Evolutionary conservation across 2,329 filamentous ascomycete genomes (phyloP), one percentile per base, ranked within the genome.

Genomic region (Dendrostoma leiphaemia): DNA sequence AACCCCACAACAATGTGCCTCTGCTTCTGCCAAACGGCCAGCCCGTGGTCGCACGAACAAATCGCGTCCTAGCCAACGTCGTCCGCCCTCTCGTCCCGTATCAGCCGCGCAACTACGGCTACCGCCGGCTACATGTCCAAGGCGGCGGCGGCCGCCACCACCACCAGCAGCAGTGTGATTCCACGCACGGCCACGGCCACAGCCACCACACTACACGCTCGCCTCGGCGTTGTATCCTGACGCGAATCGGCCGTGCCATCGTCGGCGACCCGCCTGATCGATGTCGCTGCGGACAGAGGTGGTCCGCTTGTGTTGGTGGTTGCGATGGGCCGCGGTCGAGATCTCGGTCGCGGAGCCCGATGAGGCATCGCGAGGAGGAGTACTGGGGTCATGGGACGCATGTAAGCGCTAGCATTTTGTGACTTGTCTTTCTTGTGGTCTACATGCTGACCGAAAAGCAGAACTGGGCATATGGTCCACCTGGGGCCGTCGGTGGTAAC

Each of bases 51-150:
- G n/a, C n/a, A n/a, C n/a, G n/a, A n/a, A n/a, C n/a, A n/a, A n/a
- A n/a, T n/a, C 1, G 24, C 38, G 10, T 41, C 26, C 10, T 31
- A 7, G 28, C 9, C 43, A 23, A 23, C n/a, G 15, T 9, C 28
- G 8, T 23, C n/a, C 8, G 17, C 10, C 31, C 46, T 43, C 26
- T 23, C 4, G 8, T 24, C 21, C 38, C 46, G 21, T 12, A 21
- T 8, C 32, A 26, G 6, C 45, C 51, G n/a, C 41, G 41, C 6
- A 24, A 34, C 24, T 44, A 54, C 15, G 41, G 54, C 7, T 57
- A 54, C 51, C 51, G 54, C 8, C 41, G 51, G 13, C 48, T 51
- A 17, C 54, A 44, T 15, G 50, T 54, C 17, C 51, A 54, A 26
- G 54, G 43, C 19, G 51, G 46, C n/a, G n/a, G 31, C 10, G 46